Conservation (phyloP, 2,329 filamentous ascomycete genomes). For the Neobulgaria alba region DNA sequence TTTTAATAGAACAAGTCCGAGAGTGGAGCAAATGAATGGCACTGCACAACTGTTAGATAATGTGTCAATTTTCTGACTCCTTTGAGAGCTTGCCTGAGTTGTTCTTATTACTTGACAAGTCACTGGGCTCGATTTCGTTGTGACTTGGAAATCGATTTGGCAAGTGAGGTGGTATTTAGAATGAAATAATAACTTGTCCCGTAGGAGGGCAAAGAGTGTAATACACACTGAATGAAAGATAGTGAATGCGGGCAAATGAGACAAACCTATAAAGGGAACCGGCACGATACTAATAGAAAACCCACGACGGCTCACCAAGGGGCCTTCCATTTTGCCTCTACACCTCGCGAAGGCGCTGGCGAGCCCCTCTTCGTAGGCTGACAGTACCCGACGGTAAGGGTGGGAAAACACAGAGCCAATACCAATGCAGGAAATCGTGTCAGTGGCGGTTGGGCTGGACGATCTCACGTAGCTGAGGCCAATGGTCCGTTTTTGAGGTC, state of each 20-base stretch:
- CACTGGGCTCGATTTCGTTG: neutral
- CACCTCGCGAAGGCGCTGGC: no score
- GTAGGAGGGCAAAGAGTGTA: neutral
- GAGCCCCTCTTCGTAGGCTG: no score
- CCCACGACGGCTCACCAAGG: no score
- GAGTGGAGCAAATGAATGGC: no score
- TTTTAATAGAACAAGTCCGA: no score
- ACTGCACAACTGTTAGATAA: no score
- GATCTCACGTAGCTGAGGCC: neutral
- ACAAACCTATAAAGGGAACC: no score
- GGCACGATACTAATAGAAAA: no score
- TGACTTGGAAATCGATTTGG: no score
- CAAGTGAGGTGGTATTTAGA: no score
- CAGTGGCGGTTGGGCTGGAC: neutral
- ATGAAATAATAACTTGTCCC: neutral
- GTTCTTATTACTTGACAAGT: neutral
- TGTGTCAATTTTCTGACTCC: neutral
- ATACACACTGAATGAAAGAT: neutral
- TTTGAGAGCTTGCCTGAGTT: neutral
- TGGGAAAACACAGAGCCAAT: neutral
- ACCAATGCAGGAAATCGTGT: neutral
- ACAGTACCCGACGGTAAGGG: neutral
- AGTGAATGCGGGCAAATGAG: neutral
- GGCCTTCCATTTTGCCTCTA: no score
- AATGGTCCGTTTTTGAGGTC: neutral